Conservation (phyloP, 371 early-diverging fungal genomes). For the Mucor plumbeus region DNA sequence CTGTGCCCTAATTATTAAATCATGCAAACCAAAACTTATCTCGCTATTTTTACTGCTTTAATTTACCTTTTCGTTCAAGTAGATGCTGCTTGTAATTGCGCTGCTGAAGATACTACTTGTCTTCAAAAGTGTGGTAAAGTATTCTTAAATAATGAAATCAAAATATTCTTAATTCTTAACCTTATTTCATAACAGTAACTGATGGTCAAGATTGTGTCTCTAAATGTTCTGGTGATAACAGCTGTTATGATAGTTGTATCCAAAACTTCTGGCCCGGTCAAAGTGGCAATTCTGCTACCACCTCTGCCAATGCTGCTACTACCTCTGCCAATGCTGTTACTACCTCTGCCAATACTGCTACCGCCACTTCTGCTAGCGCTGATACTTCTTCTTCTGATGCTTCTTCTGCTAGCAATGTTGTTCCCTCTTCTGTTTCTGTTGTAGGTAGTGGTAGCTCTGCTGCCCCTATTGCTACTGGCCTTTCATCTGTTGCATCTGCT, state of each 20-base stretch:
- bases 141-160: not conserved
- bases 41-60: constrained; percentile 11
- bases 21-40: constrained; percentile 14
- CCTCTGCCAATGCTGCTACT: not conserved
- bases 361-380: not conserved
- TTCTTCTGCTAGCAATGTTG: not conserved
- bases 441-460: constrained; percentile 4
- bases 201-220: constrained; percentile 22
- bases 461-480: constrained; percentile 1
- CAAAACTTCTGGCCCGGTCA: constrained; percentile 27
- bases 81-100: constrained; percentile 25
- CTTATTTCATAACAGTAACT: constrained; percentile 12
- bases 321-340: constrained; percentile 7
- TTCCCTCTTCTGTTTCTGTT: not conserved
- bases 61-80: constrained; percentile 19
- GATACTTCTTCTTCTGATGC: not conserved
- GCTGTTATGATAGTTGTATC: constrained; percentile 27
- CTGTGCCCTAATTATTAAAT: not conserved
- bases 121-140: constrained; percentile 29
- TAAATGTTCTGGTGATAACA: constrained; percentile 16
- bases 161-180: not conserved
- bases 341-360: constrained; percentile 3
- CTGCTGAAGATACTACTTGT: constrained; percentile 18
- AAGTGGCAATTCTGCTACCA: not conserved
- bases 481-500: not conserved